phyloP scores from a whole-genome alignment of 108 stramenopile species.

The Hondaea fermentalgiana region DNA sequence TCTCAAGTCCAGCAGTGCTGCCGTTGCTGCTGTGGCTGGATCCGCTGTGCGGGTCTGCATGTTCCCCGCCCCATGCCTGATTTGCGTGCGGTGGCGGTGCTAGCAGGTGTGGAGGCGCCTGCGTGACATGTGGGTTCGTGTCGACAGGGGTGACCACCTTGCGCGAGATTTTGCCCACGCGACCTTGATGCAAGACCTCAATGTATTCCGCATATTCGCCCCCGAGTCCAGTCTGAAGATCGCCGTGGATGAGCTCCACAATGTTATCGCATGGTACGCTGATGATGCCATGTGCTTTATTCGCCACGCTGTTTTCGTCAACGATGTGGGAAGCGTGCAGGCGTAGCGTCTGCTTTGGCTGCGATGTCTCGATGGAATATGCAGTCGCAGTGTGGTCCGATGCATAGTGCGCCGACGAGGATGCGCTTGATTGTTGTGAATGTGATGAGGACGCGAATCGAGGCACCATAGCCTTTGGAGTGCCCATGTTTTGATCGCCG shows the following conservation, averaged over 20 bases:
- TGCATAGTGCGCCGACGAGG: not conserved
- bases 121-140: not conserved
- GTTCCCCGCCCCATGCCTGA: too few species aligned
- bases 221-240: not conserved
- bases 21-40: too few species aligned
- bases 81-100: too few species aligned
- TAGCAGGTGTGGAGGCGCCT: not conserved
- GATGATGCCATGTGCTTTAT: not conserved
- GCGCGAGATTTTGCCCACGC: not conserved
- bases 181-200: not conserved
- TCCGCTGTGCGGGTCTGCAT: too few species aligned
- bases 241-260: not conserved
- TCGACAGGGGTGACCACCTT: not conserved
- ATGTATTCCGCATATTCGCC: not conserved
- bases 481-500: too few species aligned
- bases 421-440: not conserved
- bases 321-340: not conserved
- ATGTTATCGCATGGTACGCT: not conserved
- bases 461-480: too few species aligned
- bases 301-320: not conserved
- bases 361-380: not conserved
- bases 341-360: not conserved
- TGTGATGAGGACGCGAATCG: not conserved
- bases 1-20: too few species aligned
- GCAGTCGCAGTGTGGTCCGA: too few species aligned